Base-by-base conservation (phyloP, 495 filamentous ascomycete species). In the Penicillium canariense region DNA sequence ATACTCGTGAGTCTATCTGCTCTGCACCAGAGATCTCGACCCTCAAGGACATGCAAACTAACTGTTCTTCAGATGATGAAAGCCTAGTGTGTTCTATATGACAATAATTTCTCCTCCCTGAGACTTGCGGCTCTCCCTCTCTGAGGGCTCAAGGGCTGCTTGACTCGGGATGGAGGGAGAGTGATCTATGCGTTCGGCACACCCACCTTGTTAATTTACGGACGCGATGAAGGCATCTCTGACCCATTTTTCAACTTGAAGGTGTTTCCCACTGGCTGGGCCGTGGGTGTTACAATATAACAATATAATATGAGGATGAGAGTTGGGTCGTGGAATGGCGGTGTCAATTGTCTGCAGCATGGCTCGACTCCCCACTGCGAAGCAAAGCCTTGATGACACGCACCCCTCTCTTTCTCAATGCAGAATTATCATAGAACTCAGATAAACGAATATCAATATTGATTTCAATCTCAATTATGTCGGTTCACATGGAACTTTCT, bases 111-210 rank as follows among this genome's bases (percentile, higher is more conserved):
- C 82, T 77, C 64, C 78, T 78, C 78, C 73, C 77, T 81, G 70
- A 75, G 77, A 72, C 82, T 78, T 75, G 75, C 80, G 81, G 87
- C 86, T 94, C 90, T 94, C 88, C 88, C 85, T 86, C 82, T 83
- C 83, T 69, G 72, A 76, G 84, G 90, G 91, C 90, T 89, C 84
- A 96, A 95, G 82, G 94, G 91, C 89, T 83, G 83, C 80, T 69
- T 68, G 78, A 84, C 68, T 72, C 83, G 75, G 73, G 76, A 72
- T 68, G 78, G 78, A 62, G 85, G 82, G 80, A 89, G 84, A 75
- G 78, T 98, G 94, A 98, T 82, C 90, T 87, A 81, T 83, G 95
- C 90, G 95, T 96, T 91, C 91, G 92, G 90, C 94, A 97, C 94
- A 96, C 81, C 77, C 54, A 86, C 84, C 92, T 96, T 96, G 89